Percentiles rank a stretch among this genome's conserved stretches.
These are phyloP conservation scores for Codiaeum variegatum DNA, from an alignment of 441 rosid species.

Conservation along the genomic window DNA sequence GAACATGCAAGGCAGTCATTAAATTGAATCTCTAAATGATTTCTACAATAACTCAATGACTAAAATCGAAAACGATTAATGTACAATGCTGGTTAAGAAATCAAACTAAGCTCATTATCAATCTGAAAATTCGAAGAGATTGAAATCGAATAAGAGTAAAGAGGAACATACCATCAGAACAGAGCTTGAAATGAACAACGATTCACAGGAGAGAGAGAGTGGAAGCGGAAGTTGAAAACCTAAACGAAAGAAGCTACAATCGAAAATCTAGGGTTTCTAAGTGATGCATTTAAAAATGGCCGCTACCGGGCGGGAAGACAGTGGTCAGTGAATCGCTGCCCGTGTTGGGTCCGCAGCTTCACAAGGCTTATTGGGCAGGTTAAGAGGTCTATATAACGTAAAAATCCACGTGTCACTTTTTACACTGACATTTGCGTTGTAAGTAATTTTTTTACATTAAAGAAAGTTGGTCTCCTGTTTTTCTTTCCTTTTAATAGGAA, in stretches of 20 bases:
- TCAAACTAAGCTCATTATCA: background rate
- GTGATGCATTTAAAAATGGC: background rate
- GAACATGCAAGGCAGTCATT: background rate
- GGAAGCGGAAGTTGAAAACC: background rate
- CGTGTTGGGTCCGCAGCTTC: background rate
- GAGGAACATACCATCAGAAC: constrained; percentile 1
- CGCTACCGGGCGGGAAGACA: background rate
- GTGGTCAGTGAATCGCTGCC: background rate
- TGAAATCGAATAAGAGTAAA: background rate
- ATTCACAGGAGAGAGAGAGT: background rate
- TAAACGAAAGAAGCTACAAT: background rate
- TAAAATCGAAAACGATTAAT: background rate
- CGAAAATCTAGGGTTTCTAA: background rate
- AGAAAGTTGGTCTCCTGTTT: too few species aligned
- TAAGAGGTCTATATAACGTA: background rate
- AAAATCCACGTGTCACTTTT: background rate
- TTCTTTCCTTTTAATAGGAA: too few species aligned
- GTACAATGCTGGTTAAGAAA: background rate
- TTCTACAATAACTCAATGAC: background rate
- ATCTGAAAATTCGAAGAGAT: background rate
- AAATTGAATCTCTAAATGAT: background rate
- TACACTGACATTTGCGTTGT: background rate
- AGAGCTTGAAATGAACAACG: background rate
- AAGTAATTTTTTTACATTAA: too few species aligned
- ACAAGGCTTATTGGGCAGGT: background rate